Evolutionary conservation across 2,329 filamentous ascomycete species (phyloP).

Genomic region (Cercospora sesami): DNA sequence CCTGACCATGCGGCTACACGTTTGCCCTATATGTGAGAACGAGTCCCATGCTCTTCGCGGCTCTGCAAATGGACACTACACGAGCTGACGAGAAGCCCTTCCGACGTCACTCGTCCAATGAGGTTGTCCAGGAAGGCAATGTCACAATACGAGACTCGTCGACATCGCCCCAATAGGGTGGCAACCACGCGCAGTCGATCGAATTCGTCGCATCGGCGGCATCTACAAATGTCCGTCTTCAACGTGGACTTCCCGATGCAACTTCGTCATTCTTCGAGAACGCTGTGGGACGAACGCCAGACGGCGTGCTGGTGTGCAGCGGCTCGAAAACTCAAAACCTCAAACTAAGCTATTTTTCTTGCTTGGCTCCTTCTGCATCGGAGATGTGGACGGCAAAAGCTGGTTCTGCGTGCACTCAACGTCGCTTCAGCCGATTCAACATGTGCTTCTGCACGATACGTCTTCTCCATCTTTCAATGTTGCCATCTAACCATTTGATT

Average conservation of each 20-base stretch:
- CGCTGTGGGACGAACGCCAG: neutral
- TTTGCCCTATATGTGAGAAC: neutral
- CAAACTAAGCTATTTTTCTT: neutral
- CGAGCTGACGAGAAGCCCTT: constrained; percentile 8
- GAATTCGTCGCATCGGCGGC: constrained; percentile 3
- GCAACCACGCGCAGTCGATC: neutral
- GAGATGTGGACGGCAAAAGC: constrained; percentile 1
- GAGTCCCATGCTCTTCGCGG: neutral
- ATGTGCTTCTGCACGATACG: neutral
- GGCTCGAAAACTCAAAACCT: neutral
- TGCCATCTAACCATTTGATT: neutral
- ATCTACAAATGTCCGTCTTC: neutral
- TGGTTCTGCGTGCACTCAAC: constrained; percentile 6
- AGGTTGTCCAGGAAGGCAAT: neutral
- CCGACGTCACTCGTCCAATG: constrained; percentile 18
- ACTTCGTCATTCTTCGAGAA: constrained; percentile 9
- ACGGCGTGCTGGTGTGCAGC: constrained; percentile 8
- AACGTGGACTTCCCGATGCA: constrained; percentile 16
- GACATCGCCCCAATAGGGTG: constrained; percentile 10
- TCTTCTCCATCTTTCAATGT: neutral
- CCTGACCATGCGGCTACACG: neutral
- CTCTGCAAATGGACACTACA: neutral
- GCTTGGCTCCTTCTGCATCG: constrained; percentile 1
- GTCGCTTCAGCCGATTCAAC: neutral
- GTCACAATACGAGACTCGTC: constrained; percentile 10